Base-by-base conservation (phyloP, 345 rosid genomes). In the Passiflora organensis region DNA sequence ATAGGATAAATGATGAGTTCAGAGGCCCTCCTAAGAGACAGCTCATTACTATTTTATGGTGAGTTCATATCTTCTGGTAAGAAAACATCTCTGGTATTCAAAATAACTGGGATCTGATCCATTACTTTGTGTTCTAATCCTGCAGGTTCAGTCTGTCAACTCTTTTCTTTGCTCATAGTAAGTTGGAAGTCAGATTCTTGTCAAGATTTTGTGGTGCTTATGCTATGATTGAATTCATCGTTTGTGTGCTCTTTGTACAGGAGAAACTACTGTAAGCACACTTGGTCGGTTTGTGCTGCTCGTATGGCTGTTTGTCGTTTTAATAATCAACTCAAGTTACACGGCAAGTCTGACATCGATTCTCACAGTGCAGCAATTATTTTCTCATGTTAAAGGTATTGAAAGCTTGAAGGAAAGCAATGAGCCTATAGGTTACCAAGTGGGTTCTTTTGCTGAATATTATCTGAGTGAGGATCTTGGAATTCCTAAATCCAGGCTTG, bases 111-210 rank as follows among this genome's bases (percentile, higher is more conserved):
- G 24, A 12, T 57, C 58, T 81, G 74, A 76, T 67, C 19, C 54
- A 19, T 42, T 28, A 56, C 51, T 62, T n/a, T 70, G 36, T 70
- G 75, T 69, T 61, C 32, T 53, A 34, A 67, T 54, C 24, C 11
- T 86, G 81, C 96, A 91, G 99, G 99, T 89, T 93, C 83, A 84
- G 94, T 81, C 80, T 93, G 67, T 93, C 96, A 10, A 93, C 99
- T 32, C 60, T 93, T 62, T 93, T 93, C 75, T 93, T 89, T 17
- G 81, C 96, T 10, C 96, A 93, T 58, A 77, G 98, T 88, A 81
- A 73, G 98, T 76, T n/a, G 48, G 59, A 24, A 48, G 13, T 46
- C 51, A 23, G 13, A 43, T 57, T 54, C 38, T 22, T 48, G 9
- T n/a, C 42, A 25, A 43, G 28, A 20, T 43, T 59, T 19, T 38